Base-by-base conservation (phyloP, 495 filamentous ascomycete genomes). In the Usnea hakonensis region DNA sequence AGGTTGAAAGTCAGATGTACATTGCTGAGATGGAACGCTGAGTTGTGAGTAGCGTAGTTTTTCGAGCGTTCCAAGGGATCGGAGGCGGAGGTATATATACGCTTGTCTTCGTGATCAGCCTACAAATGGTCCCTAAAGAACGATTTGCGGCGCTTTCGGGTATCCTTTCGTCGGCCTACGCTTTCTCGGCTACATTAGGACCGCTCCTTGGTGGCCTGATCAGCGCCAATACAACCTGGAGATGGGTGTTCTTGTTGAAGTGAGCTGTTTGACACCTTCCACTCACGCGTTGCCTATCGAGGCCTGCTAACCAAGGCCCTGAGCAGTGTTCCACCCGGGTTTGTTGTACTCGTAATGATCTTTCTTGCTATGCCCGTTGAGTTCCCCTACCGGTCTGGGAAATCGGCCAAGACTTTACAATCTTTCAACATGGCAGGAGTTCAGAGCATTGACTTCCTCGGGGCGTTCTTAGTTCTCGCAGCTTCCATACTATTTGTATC, bases 61-160 rank as follows among this genome's bases (percentile, higher is more conserved):
- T 78, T 56, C 77, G 82, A n/a, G 73, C 80, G 0, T 74, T 85
- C 28, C 85, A 87, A 67, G 83, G 85, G n/a, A 71, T 85, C 16
- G 81, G 82, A 1, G 81, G 72, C 11, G 77, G 78, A 0, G 83
- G 83, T 9, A 75, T 81, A 17, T 84, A 80, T 62, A 73, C 80
- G 2, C 62, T 85, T n/a, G 67, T 74, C 36, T 73, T 75, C 2
- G 70, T 82, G 16, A 76, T 83, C 54, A 62, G 74, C 17, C 74
- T 78, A 2, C 73, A 78, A 33, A 75, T 85, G 57, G 77, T 80
- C 0, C 80, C 83, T 1, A 71, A 73, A n/a, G 69, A 76, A 17
- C 75, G 78, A 37, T 73, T 78, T 57, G 75, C 73, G 5, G 75
- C 66, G 8, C 80, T 76, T 59, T 75, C 78, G 7, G 78, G 68